Conservation (phyloP, 2,329 filamentous ascomycete species). For the Grosmannia huntii region DNA sequence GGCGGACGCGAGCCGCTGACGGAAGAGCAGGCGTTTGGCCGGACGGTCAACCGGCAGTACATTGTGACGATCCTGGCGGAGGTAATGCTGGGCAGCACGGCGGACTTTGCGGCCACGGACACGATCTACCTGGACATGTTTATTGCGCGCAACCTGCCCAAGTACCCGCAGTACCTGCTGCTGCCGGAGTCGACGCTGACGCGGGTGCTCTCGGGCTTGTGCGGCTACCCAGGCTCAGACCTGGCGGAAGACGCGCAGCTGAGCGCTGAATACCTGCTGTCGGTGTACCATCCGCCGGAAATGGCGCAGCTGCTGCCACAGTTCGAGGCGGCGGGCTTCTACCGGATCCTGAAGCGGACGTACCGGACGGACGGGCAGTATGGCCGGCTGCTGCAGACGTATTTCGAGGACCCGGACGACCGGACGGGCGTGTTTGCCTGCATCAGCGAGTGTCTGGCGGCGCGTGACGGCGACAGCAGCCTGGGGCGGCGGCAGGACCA, state of each 20-base stretch:
- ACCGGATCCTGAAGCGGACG: conserved; percentile 79
- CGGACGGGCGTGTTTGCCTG: conserved; percentile 65
- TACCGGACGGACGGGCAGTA: conserved; percentile 73
- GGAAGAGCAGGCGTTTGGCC: conserved; percentile 53
- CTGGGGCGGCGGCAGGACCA: conserved; percentile 57
- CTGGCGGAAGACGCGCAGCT: conserved; percentile 88
- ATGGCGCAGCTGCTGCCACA: conserved; percentile 61
- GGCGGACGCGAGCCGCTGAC: conserved; percentile 37
- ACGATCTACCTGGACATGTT: conserved; percentile 98
- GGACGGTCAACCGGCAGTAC: conserved; percentile 80
- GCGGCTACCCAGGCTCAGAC: conserved; percentile 69
- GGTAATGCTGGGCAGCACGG: conserved; percentile 58
- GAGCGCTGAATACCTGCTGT: conserved; percentile 91
- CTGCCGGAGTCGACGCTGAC: conserved; percentile 78
- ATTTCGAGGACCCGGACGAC: conserved; percentile 75
- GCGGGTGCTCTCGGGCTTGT: conserved; percentile 68
- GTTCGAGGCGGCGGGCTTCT: conserved; percentile 72
- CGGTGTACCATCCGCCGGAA: conserved; percentile 82
- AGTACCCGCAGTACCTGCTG: conserved; percentile 91
- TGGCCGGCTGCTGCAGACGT: conserved; percentile 62
- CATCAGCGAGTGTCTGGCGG: conserved; percentile 55
- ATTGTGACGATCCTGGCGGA: conserved; percentile 83
- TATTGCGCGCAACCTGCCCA: conserved; percentile 85
- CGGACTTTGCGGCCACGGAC: conserved; percentile 64
- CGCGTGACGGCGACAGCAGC: conserved; percentile 14